These are phyloP conservation scores for Ustilago cynodontis DNA, from an alignment of 1,284 basidiomycete species.

Conservation along the genomic window DNA sequence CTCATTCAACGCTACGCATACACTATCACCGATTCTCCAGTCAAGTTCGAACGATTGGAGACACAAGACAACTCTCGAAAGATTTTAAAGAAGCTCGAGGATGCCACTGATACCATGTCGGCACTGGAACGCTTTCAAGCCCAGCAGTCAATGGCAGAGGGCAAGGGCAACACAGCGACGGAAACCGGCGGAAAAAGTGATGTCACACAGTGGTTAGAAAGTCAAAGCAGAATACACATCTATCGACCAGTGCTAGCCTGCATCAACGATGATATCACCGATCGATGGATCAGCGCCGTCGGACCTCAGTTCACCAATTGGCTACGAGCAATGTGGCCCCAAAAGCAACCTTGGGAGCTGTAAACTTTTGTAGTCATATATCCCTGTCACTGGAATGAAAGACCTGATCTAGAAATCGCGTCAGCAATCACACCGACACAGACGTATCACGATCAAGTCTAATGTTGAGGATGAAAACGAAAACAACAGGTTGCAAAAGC, in stretches of 20 bases:
- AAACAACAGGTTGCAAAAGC: neutral
- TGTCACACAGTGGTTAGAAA: slow-evolving; percentile 16
- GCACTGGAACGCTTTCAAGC: slow-evolving; percentile 13
- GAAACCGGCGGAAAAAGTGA: neutral
- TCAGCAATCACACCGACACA: too few species aligned
- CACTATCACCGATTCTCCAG: slow-evolving; percentile 35
- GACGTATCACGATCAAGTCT: too few species aligned
- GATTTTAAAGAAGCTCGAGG: slow-evolving; percentile 11
- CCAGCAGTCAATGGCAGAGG: neutral
- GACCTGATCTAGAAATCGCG: too few species aligned
- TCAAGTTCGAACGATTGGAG: slow-evolving; percentile 40
- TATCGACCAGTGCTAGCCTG: slow-evolving; percentile 28
- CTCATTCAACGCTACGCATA: slow-evolving; percentile 55
- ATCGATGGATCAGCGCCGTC: slow-evolving; percentile 22
- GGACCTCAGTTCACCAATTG: slow-evolving; percentile 22
- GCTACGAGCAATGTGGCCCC: slow-evolving; percentile 28
- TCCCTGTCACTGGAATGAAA: too few species aligned
- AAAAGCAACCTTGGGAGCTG: slow-evolving; percentile 37
- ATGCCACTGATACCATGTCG: neutral
- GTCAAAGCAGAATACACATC: slow-evolving; percentile 19
- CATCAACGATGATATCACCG: slow-evolving; percentile 51
- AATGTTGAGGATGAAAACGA: neutral
- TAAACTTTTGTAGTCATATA: slow-evolving; percentile 8
- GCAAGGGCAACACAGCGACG: neutral
- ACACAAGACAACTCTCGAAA: slow-evolving; percentile 19